Evolutionary conservation across 306 rosid genomes (phyloP).

Genomic region (Datisca glomerata): DNA sequence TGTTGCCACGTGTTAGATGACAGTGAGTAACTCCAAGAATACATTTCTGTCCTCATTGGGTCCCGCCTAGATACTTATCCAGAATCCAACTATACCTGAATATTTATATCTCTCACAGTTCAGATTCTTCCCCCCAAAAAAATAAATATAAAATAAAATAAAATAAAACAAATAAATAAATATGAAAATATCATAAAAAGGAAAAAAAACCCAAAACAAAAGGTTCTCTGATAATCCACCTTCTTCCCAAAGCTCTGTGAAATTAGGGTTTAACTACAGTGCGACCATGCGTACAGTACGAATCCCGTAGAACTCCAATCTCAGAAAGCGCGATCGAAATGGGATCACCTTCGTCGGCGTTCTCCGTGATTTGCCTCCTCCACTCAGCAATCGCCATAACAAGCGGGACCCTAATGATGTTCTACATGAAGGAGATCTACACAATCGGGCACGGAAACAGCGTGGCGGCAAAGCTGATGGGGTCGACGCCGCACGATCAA

Average conservation of each 20-base stretch:
- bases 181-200: neutral
- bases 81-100: neutral
- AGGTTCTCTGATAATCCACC: slow-evolving; percentile 2
- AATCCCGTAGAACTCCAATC: neutral
- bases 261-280: slow-evolving; percentile 6
- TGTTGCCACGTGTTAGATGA: slow-evolving; percentile 2
- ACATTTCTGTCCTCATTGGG: slow-evolving; percentile 1
- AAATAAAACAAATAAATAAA: neutral
- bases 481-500: slow-evolving; percentile 90
- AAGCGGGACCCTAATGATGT: slow-evolving; percentile 78
- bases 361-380: slow-evolving; percentile 64
- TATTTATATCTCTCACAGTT: neutral
- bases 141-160: neutral
- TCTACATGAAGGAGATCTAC: slow-evolving; percentile 83
- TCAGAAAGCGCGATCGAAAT: slow-evolving; percentile 12
- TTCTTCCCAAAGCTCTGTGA: neutral
- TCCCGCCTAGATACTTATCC: slow-evolving; percentile 4
- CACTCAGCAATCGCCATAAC: slow-evolving; percentile 58
- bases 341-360: slow-evolving; percentile 50
- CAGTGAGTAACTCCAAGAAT: neutral
- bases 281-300: neutral
- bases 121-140: slow-evolving; percentile 4
- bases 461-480: slow-evolving; percentile 59
- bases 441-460: slow-evolving; percentile 65
- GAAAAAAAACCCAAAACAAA: neutral